Evolutionary conservation across 2,329 filamentous ascomycete species (phyloP).

Genomic region (Chalara sp.): DNA sequence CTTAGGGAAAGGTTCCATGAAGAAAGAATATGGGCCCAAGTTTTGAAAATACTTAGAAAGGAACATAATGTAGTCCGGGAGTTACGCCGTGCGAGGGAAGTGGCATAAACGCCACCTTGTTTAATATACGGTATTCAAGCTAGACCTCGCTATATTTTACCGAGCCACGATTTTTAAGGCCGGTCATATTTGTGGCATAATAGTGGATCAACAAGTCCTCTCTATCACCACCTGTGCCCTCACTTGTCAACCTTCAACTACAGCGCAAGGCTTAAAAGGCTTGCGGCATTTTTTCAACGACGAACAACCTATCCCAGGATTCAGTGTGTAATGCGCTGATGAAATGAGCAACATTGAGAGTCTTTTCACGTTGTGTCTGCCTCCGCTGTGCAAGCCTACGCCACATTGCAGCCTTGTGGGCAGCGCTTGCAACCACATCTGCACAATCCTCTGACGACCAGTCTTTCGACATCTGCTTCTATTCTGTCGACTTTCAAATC

Average conservation of each 20-base stretch:
- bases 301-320: not conserved
- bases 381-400: no score
- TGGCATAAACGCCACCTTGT: not conserved
- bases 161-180: no score
- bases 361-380: no score
- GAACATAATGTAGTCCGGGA: not conserved
- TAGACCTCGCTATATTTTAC: no score
- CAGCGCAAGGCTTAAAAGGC: no score
- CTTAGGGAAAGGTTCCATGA: no score
- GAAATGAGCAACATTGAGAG: no score
- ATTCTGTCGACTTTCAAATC: not conserved
- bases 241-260: constrained; percentile 1
- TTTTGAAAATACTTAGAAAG: not conserved
- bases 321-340: no score
- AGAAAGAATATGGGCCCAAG: no score
- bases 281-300: not conserved
- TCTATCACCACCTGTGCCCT: not conserved
- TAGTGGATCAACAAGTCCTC: no score
- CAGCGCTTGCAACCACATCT: constrained; percentile 11
- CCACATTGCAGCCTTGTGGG: constrained; percentile 8
- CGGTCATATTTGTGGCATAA: no score
- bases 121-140: no score
- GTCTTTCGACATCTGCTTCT: constrained; percentile 11
- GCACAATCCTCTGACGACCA: not conserved
- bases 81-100: not conserved